Conservation (phyloP, 768 basidiomycete genomes). For the Fibroporia radiculosa region DNA sequence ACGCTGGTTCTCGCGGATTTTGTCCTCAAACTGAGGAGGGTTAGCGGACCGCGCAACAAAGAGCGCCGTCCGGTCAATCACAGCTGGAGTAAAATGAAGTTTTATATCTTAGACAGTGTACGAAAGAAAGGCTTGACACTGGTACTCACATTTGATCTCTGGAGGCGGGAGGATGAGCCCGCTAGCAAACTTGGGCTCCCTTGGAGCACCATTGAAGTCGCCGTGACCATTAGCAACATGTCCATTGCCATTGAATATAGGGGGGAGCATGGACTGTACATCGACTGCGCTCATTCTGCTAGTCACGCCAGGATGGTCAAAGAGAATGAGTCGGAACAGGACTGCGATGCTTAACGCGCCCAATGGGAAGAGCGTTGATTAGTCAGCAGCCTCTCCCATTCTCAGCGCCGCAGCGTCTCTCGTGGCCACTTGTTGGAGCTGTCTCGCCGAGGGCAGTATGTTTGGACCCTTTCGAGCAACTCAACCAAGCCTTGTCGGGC, state of each 20-base stretch:
- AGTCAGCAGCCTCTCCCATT: constrained; percentile 16
- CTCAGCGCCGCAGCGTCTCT: constrained; percentile 2
- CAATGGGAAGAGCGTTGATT: constrained; percentile 8
- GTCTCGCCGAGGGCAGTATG: constrained; percentile 37
- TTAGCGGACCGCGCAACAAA: constrained; percentile 93
- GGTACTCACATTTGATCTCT: constrained; percentile 79
- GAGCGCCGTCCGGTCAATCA: constrained; percentile 91
- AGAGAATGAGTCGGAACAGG: constrained; percentile 7
- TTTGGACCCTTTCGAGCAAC: constrained; percentile 81
- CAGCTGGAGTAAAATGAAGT: constrained; percentile 40
- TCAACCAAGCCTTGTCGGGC: constrained; percentile 59
- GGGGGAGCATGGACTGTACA: constrained; percentile 23
- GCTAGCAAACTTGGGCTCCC: constrained; percentile 47
- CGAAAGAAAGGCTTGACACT: not conserved
- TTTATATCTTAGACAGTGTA: constrained; percentile 5
- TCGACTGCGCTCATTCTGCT: constrained; percentile 38
- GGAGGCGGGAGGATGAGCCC: constrained; percentile 95
- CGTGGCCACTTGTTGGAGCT: constrained; percentile 1
- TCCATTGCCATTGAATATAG: constrained; percentile 34
- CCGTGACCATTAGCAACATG: constrained; percentile 34
- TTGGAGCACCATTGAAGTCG: constrained; percentile 27
- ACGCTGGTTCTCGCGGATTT: constrained; percentile 94
- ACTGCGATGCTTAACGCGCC: not conserved
- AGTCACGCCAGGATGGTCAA: not conserved
- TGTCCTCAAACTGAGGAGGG: constrained; percentile 89